A percentile compares a stretch with the other conserved stretches of the same genome.
These are phyloP conservation scores for Coemansia sp. DNA, from an alignment of 192 early-diverging fungal species.

Conservation along the genomic window DNA sequence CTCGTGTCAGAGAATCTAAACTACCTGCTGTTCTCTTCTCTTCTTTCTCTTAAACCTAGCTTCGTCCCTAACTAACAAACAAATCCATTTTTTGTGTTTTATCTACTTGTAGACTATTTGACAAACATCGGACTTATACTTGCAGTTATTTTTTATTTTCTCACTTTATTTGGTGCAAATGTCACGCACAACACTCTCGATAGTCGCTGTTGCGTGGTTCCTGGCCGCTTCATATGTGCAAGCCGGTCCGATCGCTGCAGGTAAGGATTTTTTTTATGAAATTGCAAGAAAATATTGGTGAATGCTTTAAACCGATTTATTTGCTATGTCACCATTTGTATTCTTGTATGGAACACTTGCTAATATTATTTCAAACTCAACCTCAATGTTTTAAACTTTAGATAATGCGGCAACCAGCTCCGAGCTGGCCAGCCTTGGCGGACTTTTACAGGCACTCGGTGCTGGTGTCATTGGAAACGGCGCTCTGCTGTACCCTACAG, in stretches of 20 bases:
- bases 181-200: conserved; percentile 41
- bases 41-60: too few species aligned
- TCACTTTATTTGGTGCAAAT: conserved; percentile 20
- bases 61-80: not conserved
- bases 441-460: conserved; percentile 47
- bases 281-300: conserved; percentile 4
- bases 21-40: too few species aligned
- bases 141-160: not conserved
- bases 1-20: too few species aligned
- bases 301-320: too few species aligned
- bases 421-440: conserved; percentile 42
- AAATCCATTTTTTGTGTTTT: not conserved
- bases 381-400: conserved; percentile 7
- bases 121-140: not conserved
- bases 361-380: not conserved
- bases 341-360: not conserved
- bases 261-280: conserved; percentile 21
- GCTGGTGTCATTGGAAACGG: conserved; percentile 46
- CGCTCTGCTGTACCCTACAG: conserved; percentile 40
- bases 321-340: not conserved
- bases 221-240: conserved; percentile 32
- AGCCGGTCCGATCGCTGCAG: conserved; percentile 43
- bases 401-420: conserved; percentile 22
- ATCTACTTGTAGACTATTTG: not conserved
- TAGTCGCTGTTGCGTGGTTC: conserved; percentile 48